Evolutionary conservation across 352 stramenopile genomes (phyloP).

Genomic region (Phytopythium mirpurense): DNA sequence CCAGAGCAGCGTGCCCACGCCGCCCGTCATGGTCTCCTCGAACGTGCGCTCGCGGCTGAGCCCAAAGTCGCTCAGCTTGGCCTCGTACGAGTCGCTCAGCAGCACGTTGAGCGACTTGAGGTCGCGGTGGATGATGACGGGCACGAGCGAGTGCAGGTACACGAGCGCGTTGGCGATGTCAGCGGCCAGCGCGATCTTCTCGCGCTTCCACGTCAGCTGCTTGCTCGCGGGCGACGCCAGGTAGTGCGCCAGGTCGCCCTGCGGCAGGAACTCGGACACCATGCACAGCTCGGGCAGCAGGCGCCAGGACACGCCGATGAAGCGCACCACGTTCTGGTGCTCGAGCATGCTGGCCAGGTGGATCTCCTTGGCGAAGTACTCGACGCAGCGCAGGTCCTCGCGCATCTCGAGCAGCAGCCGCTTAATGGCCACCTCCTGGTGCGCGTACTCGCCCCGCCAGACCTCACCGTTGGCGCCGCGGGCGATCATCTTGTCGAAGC

Average conservation of each 20-base stretch:
- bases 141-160: conserved; percentile 84
- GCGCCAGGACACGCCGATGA: conserved; percentile 43
- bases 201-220: conserved; percentile 25
- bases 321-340: conserved; percentile 47
- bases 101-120: conserved; percentile 85
- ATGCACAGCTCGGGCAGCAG: conserved; percentile 40
- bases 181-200: conserved; percentile 33
- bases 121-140: conserved; percentile 82
- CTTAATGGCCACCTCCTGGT: conserved; percentile 30
- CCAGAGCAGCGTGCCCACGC: conserved; percentile 85
- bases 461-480: conserved; percentile 32
- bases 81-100: conserved; percentile 67
- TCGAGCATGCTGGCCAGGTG: conserved; percentile 38
- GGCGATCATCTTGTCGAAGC: conserved; percentile 11
- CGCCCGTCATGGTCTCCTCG: conserved; percentile 87
- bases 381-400: conserved; percentile 10
- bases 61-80: conserved; percentile 90
- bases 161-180: conserved; percentile 46
- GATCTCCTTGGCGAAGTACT: conserved; percentile 39
- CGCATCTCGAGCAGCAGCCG: conserved; percentile 10
- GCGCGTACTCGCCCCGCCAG: conserved; percentile 48
- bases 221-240: conserved; percentile 29
- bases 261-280: conserved; percentile 34
- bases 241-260: conserved; percentile 32
- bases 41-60: conserved; percentile 74